Percentiles rank a stretch among this genome's conserved stretches.
phyloP scores from a whole-genome alignment of 176 grass and related monocot genomes.

The Rhynchospora pubera region DNA sequence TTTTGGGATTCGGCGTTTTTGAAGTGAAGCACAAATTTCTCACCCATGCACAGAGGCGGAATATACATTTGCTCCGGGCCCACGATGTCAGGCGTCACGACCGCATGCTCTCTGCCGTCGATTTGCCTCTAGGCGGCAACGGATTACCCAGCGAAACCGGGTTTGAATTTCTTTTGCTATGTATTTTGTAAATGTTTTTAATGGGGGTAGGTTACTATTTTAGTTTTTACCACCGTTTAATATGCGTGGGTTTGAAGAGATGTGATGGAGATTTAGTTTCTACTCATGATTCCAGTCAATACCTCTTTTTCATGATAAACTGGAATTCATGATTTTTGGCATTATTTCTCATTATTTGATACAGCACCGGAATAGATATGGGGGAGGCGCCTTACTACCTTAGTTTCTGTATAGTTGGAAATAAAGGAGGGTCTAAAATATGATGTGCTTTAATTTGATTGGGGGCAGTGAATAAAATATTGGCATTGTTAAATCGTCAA shows the following conservation, averaged over 20 bases:
- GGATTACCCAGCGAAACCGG: slow-evolving; percentile 71
- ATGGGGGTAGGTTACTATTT: not conserved
- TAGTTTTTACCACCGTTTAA: too few species aligned
- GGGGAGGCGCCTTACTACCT: too few species aligned
- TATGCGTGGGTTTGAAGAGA: not conserved
- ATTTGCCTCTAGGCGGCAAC: slow-evolving; percentile 63
- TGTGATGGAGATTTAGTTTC: not conserved
- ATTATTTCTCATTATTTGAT: not conserved
- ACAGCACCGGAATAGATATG: not conserved
- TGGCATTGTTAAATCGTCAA: slow-evolving; percentile 4
- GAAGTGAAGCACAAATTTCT: slow-evolving; percentile 63
- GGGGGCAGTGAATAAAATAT: not conserved
- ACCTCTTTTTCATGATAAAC: not conserved
- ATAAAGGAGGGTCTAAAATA: not conserved
- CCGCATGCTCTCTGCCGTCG: slow-evolving; percentile 39
- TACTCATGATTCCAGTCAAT: not conserved
- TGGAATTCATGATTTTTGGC: not conserved
- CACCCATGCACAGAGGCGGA: not conserved
- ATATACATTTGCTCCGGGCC: slow-evolving; percentile 36
- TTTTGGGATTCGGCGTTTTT: slow-evolving; percentile 48
- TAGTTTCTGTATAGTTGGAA: not conserved
- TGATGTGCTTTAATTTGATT: not conserved
- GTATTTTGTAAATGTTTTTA: not conserved
- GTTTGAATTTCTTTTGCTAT: slow-evolving; percentile 28
- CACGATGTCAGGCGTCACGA: slow-evolving; percentile 53